Percentiles rank a stretch among this genome's conserved stretches.
Conservation (phyloP, 805 yeast genomes). For the Naumovozyma baii region DNA sequence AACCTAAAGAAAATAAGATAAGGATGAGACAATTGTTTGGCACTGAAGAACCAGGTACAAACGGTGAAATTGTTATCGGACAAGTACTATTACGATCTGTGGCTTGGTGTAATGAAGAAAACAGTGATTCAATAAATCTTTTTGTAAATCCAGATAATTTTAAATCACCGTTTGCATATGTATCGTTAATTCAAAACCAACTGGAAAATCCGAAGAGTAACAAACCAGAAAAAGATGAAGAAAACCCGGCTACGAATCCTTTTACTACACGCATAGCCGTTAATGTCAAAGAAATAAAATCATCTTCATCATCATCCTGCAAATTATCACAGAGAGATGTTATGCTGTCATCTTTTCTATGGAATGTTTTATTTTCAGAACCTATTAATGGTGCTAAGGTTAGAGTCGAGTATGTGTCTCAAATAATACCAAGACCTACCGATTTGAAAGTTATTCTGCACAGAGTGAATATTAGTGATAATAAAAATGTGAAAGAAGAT, state of each 20-base stretch:
- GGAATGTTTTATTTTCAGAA: conserved; percentile 33
- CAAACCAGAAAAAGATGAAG: background rate
- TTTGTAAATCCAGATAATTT: conserved; percentile 4
- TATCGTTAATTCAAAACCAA: conserved; percentile 23
- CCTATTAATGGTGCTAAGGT: conserved; percentile 26
- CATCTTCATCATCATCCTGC: too few relatives aligned
- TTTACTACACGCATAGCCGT: conserved; percentile 3
- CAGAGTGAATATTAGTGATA: background rate
- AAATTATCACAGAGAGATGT: too few relatives aligned
- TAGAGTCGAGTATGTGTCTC: conserved; percentile 32
- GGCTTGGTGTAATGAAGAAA: conserved; percentile 1
- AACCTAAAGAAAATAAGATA: conserved; percentile 48
- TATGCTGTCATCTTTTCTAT: too few relatives aligned
- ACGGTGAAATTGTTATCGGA: background rate
- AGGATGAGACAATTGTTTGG: conserved; percentile 13
- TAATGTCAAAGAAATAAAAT: background rate
- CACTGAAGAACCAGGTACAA: background rate
- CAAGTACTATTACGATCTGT: conserved; percentile 3
- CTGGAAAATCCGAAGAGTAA: conserved; percentile 20
- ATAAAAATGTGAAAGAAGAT: background rate
- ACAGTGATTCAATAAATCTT: background rate
- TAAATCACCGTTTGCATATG: conserved; percentile 17
- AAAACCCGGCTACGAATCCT: background rate
- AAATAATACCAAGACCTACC: background rate
- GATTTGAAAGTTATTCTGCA: background rate